Conservation (phyloP, 1,139 yeast genomes). For the Scheffersomyces segobiensis region DNA sequence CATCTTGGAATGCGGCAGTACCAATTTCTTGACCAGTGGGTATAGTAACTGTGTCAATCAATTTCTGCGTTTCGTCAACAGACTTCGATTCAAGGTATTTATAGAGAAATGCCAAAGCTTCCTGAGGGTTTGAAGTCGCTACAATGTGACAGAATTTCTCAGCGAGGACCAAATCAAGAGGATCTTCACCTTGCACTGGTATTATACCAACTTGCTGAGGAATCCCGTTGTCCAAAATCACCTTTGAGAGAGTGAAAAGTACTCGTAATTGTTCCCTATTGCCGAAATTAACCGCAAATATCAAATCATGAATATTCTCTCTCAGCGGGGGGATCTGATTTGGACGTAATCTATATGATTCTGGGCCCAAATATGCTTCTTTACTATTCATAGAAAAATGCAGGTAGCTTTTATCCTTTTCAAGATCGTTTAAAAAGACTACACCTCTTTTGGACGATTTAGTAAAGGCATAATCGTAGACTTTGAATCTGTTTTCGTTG, state of each 20-base stretch:
- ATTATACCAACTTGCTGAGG: conserved; percentile 83
- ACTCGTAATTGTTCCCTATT: conserved; percentile 48
- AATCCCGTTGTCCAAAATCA: conserved; percentile 56
- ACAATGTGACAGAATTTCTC: conserved; percentile 35
- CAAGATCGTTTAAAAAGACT: conserved; percentile 77
- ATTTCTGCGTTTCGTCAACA: conserved; percentile 24
- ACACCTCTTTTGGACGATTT: conserved; percentile 44
- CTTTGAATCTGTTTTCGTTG: conserved; percentile 39
- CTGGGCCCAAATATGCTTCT: conserved; percentile 35
- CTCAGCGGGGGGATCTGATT: conserved; percentile 70
- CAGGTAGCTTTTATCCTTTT: conserved; percentile 56
- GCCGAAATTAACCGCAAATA: conserved; percentile 69
- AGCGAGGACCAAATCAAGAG: conserved; percentile 30
- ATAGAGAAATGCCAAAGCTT: conserved; percentile 44
- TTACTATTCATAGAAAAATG: conserved; percentile 45
- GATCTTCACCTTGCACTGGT: conserved; percentile 49
- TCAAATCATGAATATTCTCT: conserved; percentile 75
- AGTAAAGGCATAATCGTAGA: conserved; percentile 34
- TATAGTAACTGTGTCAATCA: conserved; percentile 23
- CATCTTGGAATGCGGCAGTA: conserved; percentile 11
- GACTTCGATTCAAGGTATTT: conserved; percentile 31
- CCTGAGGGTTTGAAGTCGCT: conserved; percentile 30
- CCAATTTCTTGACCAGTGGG: conserved; percentile 12
- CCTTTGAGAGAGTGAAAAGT: conserved; percentile 49
- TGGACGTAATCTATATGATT: conserved; percentile 21